phyloP scores from a whole-genome alignment of 1,284 basidiomycete genomes.

The Trichosporon inkin region DNA sequence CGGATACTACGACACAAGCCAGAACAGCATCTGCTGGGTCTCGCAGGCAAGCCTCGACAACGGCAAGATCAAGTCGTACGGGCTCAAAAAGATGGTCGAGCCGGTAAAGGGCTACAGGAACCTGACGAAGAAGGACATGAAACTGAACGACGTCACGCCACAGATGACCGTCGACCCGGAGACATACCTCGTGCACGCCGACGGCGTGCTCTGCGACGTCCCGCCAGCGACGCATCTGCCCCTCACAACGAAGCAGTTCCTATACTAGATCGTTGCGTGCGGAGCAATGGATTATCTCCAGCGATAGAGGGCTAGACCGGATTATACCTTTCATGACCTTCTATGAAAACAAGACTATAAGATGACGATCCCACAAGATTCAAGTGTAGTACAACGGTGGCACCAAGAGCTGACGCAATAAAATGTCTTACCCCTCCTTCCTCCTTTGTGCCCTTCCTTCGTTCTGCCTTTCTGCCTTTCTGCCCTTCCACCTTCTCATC shows the following conservation, averaged over 20 bases:
- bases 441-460: no score
- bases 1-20: conserved; percentile 70
- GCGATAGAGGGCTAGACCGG: background rate
- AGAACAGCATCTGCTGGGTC: conserved; percentile 80
- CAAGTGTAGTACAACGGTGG: no score
- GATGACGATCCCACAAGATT: no score
- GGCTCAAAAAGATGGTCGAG: conserved; percentile 67
- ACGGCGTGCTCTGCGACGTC: conserved; percentile 71
- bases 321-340: no score
- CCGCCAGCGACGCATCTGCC: conserved; percentile 69
- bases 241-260: conserved; percentile 61
- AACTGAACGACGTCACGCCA: conserved; percentile 79
- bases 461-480: no score
- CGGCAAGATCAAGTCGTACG: conserved; percentile 63
- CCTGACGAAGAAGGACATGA: conserved; percentile 85
- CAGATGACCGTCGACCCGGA: conserved; percentile 87
- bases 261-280: conserved; percentile 32
- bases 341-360: no score
- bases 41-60: conserved; percentile 67
- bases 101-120: conserved; percentile 73
- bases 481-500: no score
- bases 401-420: no score
- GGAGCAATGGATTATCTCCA: background rate
- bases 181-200: conserved; percentile 78
- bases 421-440: no score